Conservation (phyloP, 306 rosid genomes). For the Fragaria iinumae region DNA sequence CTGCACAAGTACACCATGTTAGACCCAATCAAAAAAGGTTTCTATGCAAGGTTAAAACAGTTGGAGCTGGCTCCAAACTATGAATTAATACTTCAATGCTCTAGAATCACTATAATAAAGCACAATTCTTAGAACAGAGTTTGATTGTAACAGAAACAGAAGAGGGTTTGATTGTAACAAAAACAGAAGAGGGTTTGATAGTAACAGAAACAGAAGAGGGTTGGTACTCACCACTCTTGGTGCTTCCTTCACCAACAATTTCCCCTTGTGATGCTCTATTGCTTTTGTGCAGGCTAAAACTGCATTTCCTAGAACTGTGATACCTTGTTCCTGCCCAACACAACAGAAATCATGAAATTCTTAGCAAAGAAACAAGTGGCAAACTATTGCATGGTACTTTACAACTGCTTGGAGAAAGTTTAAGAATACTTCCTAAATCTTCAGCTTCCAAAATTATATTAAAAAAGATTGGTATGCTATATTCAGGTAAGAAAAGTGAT, state of each 20-base stretch:
- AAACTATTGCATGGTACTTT: background rate
- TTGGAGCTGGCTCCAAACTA: background rate
- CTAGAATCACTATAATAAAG: background rate
- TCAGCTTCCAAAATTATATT: no score
- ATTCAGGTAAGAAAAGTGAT: background rate
- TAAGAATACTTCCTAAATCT: no score
- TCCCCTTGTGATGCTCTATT: slow-evolving; percentile 84
- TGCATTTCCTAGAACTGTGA: slow-evolving; percentile 68
- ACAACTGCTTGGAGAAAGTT: no score
- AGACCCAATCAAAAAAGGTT: slow-evolving; percentile 12
- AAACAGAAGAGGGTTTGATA: background rate
- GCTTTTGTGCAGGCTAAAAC: slow-evolving; percentile 68
- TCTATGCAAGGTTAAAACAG: background rate
- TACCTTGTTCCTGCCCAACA: slow-evolving; percentile 82
- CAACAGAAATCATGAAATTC: background rate
- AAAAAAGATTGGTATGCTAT: background rate
- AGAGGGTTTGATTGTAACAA: background rate
- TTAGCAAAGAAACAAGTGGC: background rate
- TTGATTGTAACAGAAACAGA: background rate
- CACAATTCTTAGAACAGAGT: background rate
- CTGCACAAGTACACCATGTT: slow-evolving; percentile 44
- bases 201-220: background rate
- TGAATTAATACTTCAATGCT: background rate
- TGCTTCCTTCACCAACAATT: slow-evolving; percentile 78
- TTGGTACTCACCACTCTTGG: slow-evolving; percentile 84